Evolutionary conservation across 2,329 filamentous ascomycete species (phyloP).

Genomic region (Diplocarpon rosae): DNA sequence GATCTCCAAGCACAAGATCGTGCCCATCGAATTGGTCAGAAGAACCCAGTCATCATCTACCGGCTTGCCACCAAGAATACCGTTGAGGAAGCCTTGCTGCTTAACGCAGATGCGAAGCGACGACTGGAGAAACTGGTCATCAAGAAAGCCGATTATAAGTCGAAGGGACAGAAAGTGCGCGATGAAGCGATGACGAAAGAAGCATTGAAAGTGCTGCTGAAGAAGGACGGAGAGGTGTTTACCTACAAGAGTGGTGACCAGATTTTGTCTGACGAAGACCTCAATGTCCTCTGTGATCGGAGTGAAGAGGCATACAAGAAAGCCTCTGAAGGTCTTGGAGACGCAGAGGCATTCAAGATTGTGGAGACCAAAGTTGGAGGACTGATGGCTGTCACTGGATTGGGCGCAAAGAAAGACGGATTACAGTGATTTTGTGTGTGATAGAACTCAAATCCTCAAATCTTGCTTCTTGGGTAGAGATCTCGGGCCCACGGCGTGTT

Average conservation of each 20-base stretch:
- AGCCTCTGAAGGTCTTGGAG: conserved; percentile 69
- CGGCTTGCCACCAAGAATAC: conserved; percentile 88
- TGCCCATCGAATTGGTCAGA: conserved; percentile 90
- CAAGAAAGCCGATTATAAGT: conserved; percentile 77
- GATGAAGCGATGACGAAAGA: conserved; percentile 47
- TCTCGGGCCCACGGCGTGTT: too few relatives aligned
- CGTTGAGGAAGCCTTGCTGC: conserved; percentile 76
- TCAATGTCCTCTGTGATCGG: conserved; percentile 66
- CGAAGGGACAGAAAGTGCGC: conserved; percentile 50
- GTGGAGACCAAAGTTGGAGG: conserved; percentile 61
- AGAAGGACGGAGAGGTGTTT: conserved; percentile 62
- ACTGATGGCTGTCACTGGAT: conserved; percentile 17
- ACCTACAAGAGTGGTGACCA: conserved; percentile 47
- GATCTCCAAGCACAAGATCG: conserved; percentile 95
- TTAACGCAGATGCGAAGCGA: conserved; percentile 84
- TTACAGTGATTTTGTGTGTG: too few relatives aligned
- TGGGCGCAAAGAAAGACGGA: conserved; percentile 9
- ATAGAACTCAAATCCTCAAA: too few relatives aligned
- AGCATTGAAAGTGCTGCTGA: conserved; percentile 47
- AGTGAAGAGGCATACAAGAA: conserved; percentile 52
- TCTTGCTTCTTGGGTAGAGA: too few relatives aligned
- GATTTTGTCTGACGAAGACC: conserved; percentile 63
- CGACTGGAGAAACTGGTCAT: conserved; percentile 91
- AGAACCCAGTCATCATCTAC: conserved; percentile 82
- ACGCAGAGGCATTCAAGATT: conserved; percentile 60